Evolutionary conservation across 1,284 basidiomycete species (phyloP).

Genomic region (Farysia itapuensis): DNA sequence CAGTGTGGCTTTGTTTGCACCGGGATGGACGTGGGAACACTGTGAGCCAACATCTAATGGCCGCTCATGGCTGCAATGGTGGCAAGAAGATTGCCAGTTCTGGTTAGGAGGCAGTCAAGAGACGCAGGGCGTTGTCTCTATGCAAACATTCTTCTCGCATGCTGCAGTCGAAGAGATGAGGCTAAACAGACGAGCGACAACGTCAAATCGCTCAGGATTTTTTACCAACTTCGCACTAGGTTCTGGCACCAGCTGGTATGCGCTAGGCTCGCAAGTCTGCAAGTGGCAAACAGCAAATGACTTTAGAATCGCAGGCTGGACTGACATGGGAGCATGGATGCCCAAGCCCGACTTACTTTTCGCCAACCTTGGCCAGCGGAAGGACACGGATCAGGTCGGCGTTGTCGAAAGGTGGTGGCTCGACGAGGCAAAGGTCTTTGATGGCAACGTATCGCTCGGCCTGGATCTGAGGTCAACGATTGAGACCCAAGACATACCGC

Average conservation of each 20-base stretch:
- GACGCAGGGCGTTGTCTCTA: neutral
- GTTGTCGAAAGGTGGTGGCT: neutral
- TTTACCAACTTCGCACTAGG: slow-evolving; percentile 46
- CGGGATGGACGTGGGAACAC: slow-evolving; percentile 56
- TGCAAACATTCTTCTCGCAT: slow-evolving; percentile 10
- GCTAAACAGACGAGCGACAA: neutral
- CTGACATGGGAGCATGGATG: slow-evolving; percentile 31
- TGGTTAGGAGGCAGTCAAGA: slow-evolving; percentile 11
- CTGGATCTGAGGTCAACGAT: neutral
- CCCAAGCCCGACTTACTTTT: slow-evolving; percentile 32
- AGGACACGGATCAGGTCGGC: neutral
- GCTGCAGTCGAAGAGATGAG: slow-evolving; percentile 1
- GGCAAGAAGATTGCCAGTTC: slow-evolving; percentile 30
- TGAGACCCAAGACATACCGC: too few species aligned
- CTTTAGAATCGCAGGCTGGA: slow-evolving; percentile 9
- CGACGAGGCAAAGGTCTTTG: neutral
- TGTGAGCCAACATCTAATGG: slow-evolving; percentile 5
- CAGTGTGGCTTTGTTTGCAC: slow-evolving; percentile 51
- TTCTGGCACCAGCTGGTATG: slow-evolving; percentile 40
- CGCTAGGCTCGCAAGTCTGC: slow-evolving; percentile 21
- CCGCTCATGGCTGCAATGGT: slow-evolving; percentile 45
- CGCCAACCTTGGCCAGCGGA: neutral
- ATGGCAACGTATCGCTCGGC: neutral
- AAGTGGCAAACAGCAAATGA: slow-evolving; percentile 3
- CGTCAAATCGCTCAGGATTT: slow-evolving; percentile 3